These are phyloP conservation scores for Chionographis japonica DNA, from an alignment of 106 monocot species.

Conservation along the genomic window DNA sequence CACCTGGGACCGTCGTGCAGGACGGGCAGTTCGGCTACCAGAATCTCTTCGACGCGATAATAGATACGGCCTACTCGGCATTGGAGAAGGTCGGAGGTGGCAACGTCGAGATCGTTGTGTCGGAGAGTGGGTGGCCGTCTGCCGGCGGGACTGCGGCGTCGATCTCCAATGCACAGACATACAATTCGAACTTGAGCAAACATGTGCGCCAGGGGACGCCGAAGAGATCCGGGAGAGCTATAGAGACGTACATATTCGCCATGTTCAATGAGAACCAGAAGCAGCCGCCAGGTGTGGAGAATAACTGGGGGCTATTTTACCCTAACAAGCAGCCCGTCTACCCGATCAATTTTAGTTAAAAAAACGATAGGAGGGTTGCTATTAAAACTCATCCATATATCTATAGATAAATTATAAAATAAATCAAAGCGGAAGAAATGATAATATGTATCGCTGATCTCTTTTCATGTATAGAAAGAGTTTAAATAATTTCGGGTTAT, in stretches of 20 bases:
- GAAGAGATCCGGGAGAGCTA: neutral
- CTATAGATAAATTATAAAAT: no score
- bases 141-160: neutral
- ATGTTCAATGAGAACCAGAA: neutral
- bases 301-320: neutral
- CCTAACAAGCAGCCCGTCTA: neutral
- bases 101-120: neutral
- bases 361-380: no score
- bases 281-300: neutral
- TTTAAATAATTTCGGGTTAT: no score
- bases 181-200: slow-evolving; percentile 9
- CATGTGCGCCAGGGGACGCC: slow-evolving; percentile 14
- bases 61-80: no score
- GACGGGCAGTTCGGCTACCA: no score
- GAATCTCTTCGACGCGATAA: neutral
- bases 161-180: neutral
- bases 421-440: no score
- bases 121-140: slow-evolving; percentile 1
- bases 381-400: no score
- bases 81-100: no score
- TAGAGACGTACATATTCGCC: neutral
- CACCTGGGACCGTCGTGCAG: no score
- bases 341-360: neutral
- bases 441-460: no score
- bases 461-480: no score